Percentiles rank a stretch among this genome's conserved stretches.
Conservation (phyloP, 768 basidiomycete species). For the Tephrocybe sp. region DNA sequence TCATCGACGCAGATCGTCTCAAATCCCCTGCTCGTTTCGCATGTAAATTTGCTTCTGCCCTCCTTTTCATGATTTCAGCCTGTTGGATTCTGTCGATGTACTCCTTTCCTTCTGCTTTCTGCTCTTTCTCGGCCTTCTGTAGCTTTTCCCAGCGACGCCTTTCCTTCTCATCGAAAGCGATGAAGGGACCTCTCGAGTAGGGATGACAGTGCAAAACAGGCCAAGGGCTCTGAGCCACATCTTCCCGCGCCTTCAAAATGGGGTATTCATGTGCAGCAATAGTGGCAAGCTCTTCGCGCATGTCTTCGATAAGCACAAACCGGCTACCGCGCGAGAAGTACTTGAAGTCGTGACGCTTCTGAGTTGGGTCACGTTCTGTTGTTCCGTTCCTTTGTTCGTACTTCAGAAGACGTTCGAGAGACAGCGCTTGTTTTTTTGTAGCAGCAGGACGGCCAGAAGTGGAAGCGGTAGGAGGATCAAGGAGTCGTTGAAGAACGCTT, state of each 20-base stretch:
- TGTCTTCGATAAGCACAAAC: conserved; percentile 92
- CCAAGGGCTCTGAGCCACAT: conserved; percentile 61
- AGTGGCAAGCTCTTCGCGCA: conserved; percentile 79
- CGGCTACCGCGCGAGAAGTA: conserved; percentile 79
- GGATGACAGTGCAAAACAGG: conserved; percentile 84
- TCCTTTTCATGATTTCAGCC: conserved; percentile 35
- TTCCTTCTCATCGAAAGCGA: conserved; percentile 74
- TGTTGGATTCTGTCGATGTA: conserved; percentile 31
- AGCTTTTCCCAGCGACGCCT: conserved; percentile 63
- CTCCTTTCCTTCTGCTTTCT: conserved; percentile 38
- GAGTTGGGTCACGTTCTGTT: conserved; percentile 88
- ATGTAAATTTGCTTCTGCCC: conserved; percentile 34
- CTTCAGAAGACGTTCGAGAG: conserved; percentile 65
- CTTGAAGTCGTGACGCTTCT: conserved; percentile 82
- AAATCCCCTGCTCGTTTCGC: conserved; percentile 49
- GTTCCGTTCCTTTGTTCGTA: conserved; percentile 86
- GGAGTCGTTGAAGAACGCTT: conserved; percentile 70
- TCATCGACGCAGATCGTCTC: conserved; percentile 74
- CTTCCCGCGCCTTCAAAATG: conserved; percentile 50
- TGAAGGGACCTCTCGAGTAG: conserved; percentile 69
- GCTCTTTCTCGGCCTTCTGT: conserved; percentile 46
- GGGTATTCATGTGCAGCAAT: conserved; percentile 84
- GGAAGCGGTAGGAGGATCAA: conserved; percentile 32
- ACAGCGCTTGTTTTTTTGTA: conserved; percentile 36
- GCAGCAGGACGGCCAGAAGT: conserved; percentile 29